A percentile compares a stretch with the other conserved stretches of the same genome.
phyloP scores from a whole-genome alignment of 192 early-diverging fungal species.

The Coemansia sp. region DNA sequence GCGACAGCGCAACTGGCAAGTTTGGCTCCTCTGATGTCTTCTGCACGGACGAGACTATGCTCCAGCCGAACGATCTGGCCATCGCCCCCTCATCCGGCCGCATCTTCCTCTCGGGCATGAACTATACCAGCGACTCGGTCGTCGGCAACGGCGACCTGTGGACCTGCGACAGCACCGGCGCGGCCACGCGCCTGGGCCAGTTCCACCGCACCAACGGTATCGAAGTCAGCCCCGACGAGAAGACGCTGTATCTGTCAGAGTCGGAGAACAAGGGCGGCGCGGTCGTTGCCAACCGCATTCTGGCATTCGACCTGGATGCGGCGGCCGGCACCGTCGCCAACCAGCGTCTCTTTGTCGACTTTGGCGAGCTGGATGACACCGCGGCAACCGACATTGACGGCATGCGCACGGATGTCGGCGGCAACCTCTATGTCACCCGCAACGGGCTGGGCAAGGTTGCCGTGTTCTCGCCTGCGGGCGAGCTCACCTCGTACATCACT shows the following conservation, averaged over 20 bases:
- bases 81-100: constrained; percentile 31
- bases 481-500: constrained; percentile 28
- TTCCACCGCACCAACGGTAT: constrained; percentile 56
- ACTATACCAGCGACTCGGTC: constrained; percentile 27
- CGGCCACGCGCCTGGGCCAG: constrained; percentile 21
- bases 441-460: constrained; percentile 49
- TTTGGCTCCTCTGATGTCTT: constrained; percentile 14
- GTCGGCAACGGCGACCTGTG: constrained; percentile 50
- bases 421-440: constrained; percentile 54
- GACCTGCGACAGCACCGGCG: constrained; percentile 40
- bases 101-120: constrained; percentile 44
- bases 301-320: constrained; percentile 44
- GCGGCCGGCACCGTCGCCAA: constrained; percentile 16
- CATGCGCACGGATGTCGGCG: constrained; percentile 49
- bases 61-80: constrained; percentile 53
- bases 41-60: constrained; percentile 23
- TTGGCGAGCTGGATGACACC: constrained; percentile 41
- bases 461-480: constrained; percentile 38
- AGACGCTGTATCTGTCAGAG: constrained; percentile 53
- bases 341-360: constrained; percentile 42
- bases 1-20: background rate
- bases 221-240: constrained; percentile 53
- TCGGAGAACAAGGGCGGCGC: constrained; percentile 31
- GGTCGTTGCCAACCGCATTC: constrained; percentile 46
- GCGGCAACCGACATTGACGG: constrained; percentile 50